phyloP scores from a whole-genome alignment of 148 eudicot species.

The Euryodendron excelsum region DNA sequence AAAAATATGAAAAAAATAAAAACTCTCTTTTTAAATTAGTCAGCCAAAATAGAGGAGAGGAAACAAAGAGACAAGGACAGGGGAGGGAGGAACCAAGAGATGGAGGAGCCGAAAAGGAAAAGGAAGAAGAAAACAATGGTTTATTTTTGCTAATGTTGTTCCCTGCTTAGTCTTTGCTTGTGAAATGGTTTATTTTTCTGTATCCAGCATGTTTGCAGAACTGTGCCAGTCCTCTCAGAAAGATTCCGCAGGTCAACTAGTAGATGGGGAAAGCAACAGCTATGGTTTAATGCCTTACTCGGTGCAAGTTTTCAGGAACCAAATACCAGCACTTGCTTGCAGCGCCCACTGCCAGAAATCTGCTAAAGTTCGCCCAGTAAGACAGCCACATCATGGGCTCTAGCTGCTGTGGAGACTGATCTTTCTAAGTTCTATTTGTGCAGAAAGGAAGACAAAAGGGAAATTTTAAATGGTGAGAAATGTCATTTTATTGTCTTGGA shows the following conservation, averaged over 20 bases:
- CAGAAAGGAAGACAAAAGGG: slow-evolving; percentile 19
- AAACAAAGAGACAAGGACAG: no score
- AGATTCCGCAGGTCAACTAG: slow-evolving; percentile 22
- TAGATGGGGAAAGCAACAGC: slow-evolving; percentile 31
- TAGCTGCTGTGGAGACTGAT: slow-evolving; percentile 35
- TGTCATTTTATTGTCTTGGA: slow-evolving; percentile 24
- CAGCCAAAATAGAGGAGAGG: no score
- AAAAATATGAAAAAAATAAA: no score
- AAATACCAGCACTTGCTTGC: slow-evolving; percentile 5
- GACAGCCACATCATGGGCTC: slow-evolving; percentile 33
- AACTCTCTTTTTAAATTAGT: no score
- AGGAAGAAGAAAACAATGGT: no score
- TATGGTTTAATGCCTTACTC: slow-evolving; percentile 7
- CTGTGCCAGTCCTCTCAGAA: slow-evolving; percentile 31
- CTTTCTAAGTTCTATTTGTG: slow-evolving; percentile 32
- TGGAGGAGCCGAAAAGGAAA: no score
- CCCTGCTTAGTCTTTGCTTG: no score
- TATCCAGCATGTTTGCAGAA: slow-evolving; percentile 36
- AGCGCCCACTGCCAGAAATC: slow-evolving; percentile 5
- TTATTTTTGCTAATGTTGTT: no score
- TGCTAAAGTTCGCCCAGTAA: not conserved
- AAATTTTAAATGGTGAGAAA: slow-evolving; percentile 12
- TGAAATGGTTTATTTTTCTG: not conserved
- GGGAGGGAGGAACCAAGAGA: no score
- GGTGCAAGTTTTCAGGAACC: slow-evolving; percentile 5